Evolutionary conservation across 169 alveolate genomes (phyloP).

Genomic region (Ichthyophthirius multifiliis): DNA sequence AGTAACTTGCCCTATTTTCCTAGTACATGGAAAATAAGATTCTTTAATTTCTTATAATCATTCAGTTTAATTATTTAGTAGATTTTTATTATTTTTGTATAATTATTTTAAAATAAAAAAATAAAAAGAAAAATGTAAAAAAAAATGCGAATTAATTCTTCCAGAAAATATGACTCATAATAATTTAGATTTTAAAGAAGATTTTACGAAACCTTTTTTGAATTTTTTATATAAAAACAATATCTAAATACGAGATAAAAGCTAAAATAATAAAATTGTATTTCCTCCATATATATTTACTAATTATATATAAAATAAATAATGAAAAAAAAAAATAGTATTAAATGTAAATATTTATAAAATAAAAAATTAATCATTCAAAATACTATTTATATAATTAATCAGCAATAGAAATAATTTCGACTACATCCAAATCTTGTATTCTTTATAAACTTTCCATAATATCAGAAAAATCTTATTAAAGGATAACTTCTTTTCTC

Average conservation of each 20-base stretch:
- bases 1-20: constrained; percentile 32
- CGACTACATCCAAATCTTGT: background rate
- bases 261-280: too few species aligned
- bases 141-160: background rate
- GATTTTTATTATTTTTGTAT: background rate
- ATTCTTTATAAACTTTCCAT: constrained; percentile 27
- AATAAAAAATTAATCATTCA: too few species aligned
- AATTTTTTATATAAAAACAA: background rate
- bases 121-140: background rate
- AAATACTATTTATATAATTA: background rate
- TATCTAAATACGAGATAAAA: too few species aligned
- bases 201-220: background rate
- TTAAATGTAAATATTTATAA: too few species aligned
- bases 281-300: too few species aligned
- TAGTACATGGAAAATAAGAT: background rate
- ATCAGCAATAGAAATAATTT: background rate
- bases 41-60: background rate
- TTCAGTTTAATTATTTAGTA: background rate
- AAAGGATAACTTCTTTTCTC: background rate
- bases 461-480: constrained; percentile 26
- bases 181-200: background rate
- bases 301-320: too few species aligned
- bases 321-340: too few species aligned
- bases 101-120: background rate
- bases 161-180: background rate